These are phyloP conservation scores for Phytophthora lateralis DNA, from an alignment of 352 stramenopile species.

Conservation along the genomic window DNA sequence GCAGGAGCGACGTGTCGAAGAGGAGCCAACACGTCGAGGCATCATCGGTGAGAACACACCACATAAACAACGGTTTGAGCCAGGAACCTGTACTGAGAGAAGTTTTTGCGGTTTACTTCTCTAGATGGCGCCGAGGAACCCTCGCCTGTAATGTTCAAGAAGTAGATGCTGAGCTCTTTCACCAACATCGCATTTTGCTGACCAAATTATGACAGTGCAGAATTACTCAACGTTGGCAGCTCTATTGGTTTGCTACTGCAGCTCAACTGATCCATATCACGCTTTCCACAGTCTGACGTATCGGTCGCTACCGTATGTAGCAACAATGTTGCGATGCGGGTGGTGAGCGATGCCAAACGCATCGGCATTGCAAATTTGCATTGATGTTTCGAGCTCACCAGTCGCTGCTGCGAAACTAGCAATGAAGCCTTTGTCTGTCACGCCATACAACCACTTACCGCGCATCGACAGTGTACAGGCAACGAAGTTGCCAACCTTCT, in stretches of 20 bases:
- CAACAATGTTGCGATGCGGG: conserved; percentile 88
- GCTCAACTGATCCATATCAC: conserved; percentile 29
- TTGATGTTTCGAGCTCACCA: conserved; percentile 65
- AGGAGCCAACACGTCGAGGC: conserved; percentile 7
- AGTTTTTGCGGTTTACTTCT: neutral
- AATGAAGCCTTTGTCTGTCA: conserved; percentile 87
- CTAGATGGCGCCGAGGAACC: conserved; percentile 37
- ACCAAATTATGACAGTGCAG: neutral
- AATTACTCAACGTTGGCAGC: neutral
- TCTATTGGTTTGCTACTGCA: conserved; percentile 13
- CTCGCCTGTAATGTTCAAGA: conserved; percentile 51
- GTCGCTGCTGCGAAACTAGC: conserved; percentile 67
- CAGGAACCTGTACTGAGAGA: neutral
- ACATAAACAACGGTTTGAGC: neutral
- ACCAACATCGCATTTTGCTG: neutral
- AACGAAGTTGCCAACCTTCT: conserved; percentile 85
- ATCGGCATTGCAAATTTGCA: conserved; percentile 86
- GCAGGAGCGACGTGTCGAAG: conserved; percentile 24
- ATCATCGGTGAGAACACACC: conserved; percentile 12
- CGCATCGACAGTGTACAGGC: conserved; percentile 82
- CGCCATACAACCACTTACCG: conserved; percentile 86
- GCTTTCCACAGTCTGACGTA: conserved; percentile 86
- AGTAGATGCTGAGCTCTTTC: conserved; percentile 24
- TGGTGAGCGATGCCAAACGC: conserved; percentile 86
- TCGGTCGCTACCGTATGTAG: conserved; percentile 87